These are phyloP conservation scores for Apiotrichum porosum DNA, from an alignment of 1,284 basidiomycete species.

Conservation along the genomic window DNA sequence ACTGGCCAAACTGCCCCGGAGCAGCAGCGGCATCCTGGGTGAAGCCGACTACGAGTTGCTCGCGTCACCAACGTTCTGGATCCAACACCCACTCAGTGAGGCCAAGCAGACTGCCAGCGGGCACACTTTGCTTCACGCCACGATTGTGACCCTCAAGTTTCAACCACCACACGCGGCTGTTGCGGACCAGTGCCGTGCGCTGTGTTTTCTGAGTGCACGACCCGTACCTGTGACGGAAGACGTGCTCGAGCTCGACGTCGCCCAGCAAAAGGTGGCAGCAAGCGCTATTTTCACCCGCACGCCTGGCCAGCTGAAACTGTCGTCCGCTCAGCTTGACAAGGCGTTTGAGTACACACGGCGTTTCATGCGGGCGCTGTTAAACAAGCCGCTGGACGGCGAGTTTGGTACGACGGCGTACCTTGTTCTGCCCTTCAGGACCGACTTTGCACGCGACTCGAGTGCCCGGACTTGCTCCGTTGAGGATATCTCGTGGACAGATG, in stretches of 20 bases:
- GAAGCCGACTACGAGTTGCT: neutral
- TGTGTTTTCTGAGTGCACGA: constrained; percentile 1
- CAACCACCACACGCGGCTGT: neutral
- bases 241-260: neutral
- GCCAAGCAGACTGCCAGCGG: too few relatives aligned
- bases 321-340: constrained; percentile 11
- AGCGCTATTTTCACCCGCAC: neutral
- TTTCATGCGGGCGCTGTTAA: constrained; percentile 28
- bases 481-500: constrained; percentile 37
- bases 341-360: constrained; percentile 23
- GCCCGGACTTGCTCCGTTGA: neutral
- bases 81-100: too few relatives aligned
- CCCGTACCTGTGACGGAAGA: neutral
- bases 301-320: neutral
- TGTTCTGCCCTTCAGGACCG: constrained; percentile 23
- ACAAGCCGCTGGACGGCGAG: constrained; percentile 19
- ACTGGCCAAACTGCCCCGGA: neutral
- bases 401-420: constrained; percentile 22
- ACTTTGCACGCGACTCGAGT: neutral
- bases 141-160: neutral
- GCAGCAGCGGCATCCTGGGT: neutral
- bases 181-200: neutral
- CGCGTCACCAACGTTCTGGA: constrained; percentile 1
- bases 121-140: neutral
- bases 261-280: neutral